These are phyloP conservation scores for Penicillium expansum DNA, from an alignment of 2,329 filamentous ascomycete genomes.

Conservation along the genomic window DNA sequence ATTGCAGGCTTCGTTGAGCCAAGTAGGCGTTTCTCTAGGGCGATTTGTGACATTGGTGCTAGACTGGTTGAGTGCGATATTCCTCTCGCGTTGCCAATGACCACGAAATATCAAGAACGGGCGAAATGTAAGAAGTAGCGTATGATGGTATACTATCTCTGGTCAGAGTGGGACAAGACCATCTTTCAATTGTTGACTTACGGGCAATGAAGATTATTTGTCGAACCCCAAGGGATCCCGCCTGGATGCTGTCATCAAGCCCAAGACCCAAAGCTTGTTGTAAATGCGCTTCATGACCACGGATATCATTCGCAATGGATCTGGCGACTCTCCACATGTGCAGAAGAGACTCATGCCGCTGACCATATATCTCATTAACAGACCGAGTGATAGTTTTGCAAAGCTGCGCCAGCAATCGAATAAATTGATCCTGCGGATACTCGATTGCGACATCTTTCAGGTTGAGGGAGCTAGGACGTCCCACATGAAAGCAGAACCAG, in stretches of 20 bases:
- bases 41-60: constrained; percentile 11
- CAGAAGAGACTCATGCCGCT: constrained; percentile 40
- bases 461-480: constrained; percentile 43
- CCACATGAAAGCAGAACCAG: constrained; percentile 46
- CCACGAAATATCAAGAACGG: constrained; percentile 48
- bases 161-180: neutral
- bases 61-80: constrained; percentile 12
- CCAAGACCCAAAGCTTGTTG: constrained; percentile 33
- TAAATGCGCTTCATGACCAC: constrained; percentile 27
- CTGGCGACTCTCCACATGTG: constrained; percentile 39
- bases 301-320: constrained; percentile 34
- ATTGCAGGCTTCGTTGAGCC: constrained; percentile 48
- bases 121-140: constrained; percentile 44
- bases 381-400: constrained; percentile 44
- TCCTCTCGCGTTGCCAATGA: constrained; percentile 39
- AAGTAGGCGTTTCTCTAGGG: constrained; percentile 31
- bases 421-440: constrained; percentile 40
- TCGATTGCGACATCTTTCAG: constrained; percentile 39
- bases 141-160: constrained; percentile 45
- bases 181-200: constrained; percentile 21
- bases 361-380: constrained; percentile 43
- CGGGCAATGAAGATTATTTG: constrained; percentile 44
- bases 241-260: constrained; percentile 37
- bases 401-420: constrained; percentile 37
- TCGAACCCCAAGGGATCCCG: constrained; percentile 40